Evolutionary conservation across 176 grass and related monocot genomes (phyloP), one percentile per base, ranked within the genome.

Genomic region (Avena eriantha): DNA sequence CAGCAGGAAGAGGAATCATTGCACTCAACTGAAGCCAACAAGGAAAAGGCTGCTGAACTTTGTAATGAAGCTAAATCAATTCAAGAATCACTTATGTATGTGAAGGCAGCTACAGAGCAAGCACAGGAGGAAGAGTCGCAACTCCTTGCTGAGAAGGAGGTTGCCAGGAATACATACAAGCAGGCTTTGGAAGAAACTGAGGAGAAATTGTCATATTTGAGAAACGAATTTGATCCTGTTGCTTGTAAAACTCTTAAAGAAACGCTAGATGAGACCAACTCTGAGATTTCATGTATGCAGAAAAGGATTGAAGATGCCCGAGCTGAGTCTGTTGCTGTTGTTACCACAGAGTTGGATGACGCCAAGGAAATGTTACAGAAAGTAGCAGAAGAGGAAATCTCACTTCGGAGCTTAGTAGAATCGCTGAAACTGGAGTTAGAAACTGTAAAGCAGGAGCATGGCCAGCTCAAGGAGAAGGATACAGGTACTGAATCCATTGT

Each of bases 301-400:
- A 98, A 95, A 83, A 89, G 92, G 87, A 88, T 96, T 50, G 93
- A 98, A 81, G 93, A 86, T 82, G 92, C 88, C 50, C 88, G 36
- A 9, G 80, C 86, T 91, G 92, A 91, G 48, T 84, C 92, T 76
- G 80, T 94, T 89, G 86, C 90, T 81, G 46, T 87, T 59, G 73
- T 94, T 69, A 94, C 85, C 61, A 89, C 89, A 13, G 96, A 98
- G 82, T 81, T 98, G 86, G 93, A 94, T 76, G 93, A 89, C 66
- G 93, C 96, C 35, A 98, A 98, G 75, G 93, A 91, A 94, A 90
- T 91, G 90, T 57, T 98, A 63, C 90, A 83, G 50, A 95, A 92
- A 80, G 92, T 98, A 35, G 88, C 83, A 47, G 88, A 96, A 79
- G 93, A 94, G 73, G 93, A 96, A 85, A 92, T 64, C 76, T 89